phyloP scores from a whole-genome alignment of 2,329 filamentous ascomycete genomes.

The Allantophomopsis cytisporea region DNA sequence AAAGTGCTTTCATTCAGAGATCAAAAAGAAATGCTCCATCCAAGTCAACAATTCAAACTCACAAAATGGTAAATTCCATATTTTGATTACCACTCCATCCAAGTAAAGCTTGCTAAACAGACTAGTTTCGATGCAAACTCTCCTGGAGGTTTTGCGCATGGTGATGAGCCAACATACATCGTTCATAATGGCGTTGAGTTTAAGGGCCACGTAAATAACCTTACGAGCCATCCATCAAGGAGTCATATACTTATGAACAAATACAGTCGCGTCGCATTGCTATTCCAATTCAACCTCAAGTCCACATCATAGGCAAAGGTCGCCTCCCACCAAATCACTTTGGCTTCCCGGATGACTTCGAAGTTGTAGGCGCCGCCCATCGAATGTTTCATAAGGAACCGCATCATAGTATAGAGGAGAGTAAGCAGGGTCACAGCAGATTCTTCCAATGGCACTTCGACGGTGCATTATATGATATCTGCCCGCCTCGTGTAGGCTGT shows the following conservation, averaged over 20 bases:
- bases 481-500: conserved; percentile 21
- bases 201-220: too few species aligned
- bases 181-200: too few species aligned
- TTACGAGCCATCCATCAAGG: too few species aligned
- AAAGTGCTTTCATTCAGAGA: conserved; percentile 24
- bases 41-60: conserved; percentile 21
- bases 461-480: conserved; percentile 20
- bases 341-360: conserved; percentile 22
- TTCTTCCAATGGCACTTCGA: conserved; percentile 25
- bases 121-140: too few species aligned
- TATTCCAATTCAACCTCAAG: conserved; percentile 22
- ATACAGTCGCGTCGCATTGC: conserved; percentile 11
- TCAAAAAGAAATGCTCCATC: conserved; percentile 20
- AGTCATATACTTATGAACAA: too few species aligned
- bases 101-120: too few species aligned
- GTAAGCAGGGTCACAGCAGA: conserved; percentile 18
- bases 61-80: conserved; percentile 6
- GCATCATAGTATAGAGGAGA: conserved; percentile 19
- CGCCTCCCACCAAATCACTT: conserved; percentile 19
- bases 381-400: conserved; percentile 23
- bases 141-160: too few species aligned
- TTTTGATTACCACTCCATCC: too few species aligned
- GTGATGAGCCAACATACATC: too few species aligned
- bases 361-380: conserved; percentile 23
- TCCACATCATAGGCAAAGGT: conserved; percentile 22